Evolutionary conservation across 495 filamentous ascomycete species (phyloP).

Genomic region (Paragyromitra xinjiangensis): DNA sequence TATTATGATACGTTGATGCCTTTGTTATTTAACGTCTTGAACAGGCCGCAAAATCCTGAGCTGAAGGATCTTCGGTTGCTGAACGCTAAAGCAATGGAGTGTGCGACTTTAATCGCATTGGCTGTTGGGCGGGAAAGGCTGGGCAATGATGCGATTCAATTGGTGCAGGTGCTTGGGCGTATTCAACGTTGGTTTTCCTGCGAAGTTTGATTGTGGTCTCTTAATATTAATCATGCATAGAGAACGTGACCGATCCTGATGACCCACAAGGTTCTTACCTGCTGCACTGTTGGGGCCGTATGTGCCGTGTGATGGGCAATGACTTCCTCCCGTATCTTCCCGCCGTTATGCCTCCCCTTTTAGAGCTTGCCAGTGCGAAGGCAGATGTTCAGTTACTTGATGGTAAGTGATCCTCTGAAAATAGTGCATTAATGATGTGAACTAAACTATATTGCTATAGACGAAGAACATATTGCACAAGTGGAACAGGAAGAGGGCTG

Average conservation of each 20-base stretch:
- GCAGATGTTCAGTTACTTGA: conserved; percentile 97
- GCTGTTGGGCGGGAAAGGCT: conserved; percentile 94
- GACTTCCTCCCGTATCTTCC: conserved; percentile 93
- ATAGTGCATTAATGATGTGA: background rate
- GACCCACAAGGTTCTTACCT: conserved; percentile 97
- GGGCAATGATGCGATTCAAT: conserved; percentile 80
- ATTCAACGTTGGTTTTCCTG: conserved; percentile 70
- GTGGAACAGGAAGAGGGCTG: conserved; percentile 96
- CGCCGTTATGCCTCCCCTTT: conserved; percentile 91
- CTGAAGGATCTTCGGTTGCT: conserved; percentile 91
- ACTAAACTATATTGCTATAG: conserved; percentile 57
- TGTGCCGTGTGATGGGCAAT: conserved; percentile 90
- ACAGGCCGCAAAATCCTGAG: conserved; percentile 72
- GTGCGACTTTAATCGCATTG: conserved; percentile 93
- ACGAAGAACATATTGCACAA: conserved; percentile 91
- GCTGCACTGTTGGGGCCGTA: conserved; percentile 98
- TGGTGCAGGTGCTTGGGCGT: conserved; percentile 84
- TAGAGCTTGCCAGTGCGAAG: conserved; percentile 91
- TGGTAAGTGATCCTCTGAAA: conserved; percentile 34
- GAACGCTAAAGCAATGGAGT: conserved; percentile 99
- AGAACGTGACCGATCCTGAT: conserved; percentile 86
- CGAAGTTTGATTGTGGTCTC: background rate
- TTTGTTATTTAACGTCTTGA: conserved; percentile 83
- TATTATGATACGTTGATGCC: conserved; percentile 98
- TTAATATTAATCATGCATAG: conserved; percentile 45